Percentiles rank a stretch among this genome's conserved stretches.
Conservation (phyloP, 2,329 filamentous ascomycete species). For the Fusarium keratoplasticum region DNA sequence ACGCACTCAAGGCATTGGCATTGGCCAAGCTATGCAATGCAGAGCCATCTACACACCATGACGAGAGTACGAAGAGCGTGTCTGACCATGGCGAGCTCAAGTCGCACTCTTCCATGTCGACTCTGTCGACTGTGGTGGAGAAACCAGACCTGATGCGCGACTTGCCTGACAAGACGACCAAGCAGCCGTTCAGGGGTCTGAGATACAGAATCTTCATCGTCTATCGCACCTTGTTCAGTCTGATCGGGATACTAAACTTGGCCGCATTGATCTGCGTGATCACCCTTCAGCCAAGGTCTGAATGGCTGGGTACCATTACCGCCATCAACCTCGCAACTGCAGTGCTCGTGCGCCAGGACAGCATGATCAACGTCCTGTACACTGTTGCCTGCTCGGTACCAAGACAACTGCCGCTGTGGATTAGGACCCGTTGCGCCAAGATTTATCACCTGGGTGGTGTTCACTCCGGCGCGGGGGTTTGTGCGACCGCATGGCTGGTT, state of each 20-base stretch:
- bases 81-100: constrained; percentile 42
- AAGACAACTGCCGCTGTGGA: constrained; percentile 58
- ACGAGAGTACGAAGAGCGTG: neutral
- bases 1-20: constrained; percentile 53
- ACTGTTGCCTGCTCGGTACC: constrained; percentile 58
- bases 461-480: constrained; percentile 62
- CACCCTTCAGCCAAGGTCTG: constrained; percentile 46
- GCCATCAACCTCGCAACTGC: constrained; percentile 62
- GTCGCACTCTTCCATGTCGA: constrained; percentile 48
- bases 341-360: constrained; percentile 66
- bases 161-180: constrained; percentile 55
- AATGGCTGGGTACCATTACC: constrained; percentile 56
- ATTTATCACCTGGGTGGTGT: constrained; percentile 65
- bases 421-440: constrained; percentile 62
- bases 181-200: constrained; percentile 54
- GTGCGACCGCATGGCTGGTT: constrained; percentile 63
- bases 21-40: constrained; percentile 10
- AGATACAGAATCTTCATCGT: constrained; percentile 61
- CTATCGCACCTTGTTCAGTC: constrained; percentile 67
- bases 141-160: constrained; percentile 47
- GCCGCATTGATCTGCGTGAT: constrained; percentile 59
- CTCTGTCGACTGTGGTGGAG: constrained; percentile 41
- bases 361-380: constrained; percentile 64
- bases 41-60: constrained; percentile 10
- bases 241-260: constrained; percentile 63